Conservation (phyloP, 139 green algal genomes). For the Coelastrella sp. region DNA sequence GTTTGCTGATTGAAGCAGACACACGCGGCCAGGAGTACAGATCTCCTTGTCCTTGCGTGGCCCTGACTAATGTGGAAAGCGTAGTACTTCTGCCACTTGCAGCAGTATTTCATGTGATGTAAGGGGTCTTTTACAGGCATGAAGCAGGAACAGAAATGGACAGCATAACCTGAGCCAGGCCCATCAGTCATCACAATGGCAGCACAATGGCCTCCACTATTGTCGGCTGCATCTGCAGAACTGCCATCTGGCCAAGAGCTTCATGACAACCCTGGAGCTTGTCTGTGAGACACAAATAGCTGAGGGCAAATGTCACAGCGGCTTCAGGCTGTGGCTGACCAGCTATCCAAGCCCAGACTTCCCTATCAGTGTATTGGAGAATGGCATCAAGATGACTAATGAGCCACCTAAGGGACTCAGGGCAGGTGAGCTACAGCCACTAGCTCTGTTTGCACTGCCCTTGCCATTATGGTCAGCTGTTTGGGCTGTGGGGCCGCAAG, state of each 20-base stretch:
- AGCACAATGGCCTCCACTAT: neutral
- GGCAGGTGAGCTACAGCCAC: constrained; percentile 24
- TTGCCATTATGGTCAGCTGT: too few relatives aligned
- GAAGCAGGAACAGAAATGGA: too few relatives aligned
- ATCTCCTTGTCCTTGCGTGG: too few relatives aligned
- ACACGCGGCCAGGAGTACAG: too few relatives aligned
- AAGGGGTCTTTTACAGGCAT: too few relatives aligned
- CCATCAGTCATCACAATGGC: too few relatives aligned
- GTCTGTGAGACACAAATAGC: constrained; percentile 81
- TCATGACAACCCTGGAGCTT: constrained; percentile 81
- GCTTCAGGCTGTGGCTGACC: constrained; percentile 84
- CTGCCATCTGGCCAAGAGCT: constrained; percentile 86
- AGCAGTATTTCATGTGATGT: too few relatives aligned
- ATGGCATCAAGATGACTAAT: constrained; percentile 85
- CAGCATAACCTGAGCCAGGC: too few relatives aligned
- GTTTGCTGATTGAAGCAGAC: neutral
- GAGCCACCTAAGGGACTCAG: constrained; percentile 76
- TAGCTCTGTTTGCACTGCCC: neutral
- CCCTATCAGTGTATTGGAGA: constrained; percentile 83
- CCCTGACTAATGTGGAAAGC: too few relatives aligned
- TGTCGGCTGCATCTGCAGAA: constrained; percentile 60
- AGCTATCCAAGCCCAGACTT: constrained; percentile 79
- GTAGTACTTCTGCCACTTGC: too few relatives aligned
- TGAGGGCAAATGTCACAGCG: constrained; percentile 66
- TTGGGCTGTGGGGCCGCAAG: too few relatives aligned